A percentile compares a stretch with the other conserved stretches of the same genome.
Evolutionary conservation across 2,329 filamentous ascomycete genomes (phyloP).

Genomic region (Kalmusia sp.): DNA sequence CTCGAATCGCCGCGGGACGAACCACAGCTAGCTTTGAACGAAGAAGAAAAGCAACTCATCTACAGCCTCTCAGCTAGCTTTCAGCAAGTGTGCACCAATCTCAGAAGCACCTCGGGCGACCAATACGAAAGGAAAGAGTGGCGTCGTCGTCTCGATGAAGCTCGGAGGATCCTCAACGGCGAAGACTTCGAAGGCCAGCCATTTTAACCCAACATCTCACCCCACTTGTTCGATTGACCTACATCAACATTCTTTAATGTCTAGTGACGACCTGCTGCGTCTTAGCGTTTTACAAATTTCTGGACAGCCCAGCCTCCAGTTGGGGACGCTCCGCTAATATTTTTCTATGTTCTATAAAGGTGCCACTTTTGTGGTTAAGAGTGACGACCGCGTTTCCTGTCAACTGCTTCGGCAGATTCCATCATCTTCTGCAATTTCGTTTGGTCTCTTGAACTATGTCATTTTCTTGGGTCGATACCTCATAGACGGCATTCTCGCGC

Average conservation of each 20-base stretch:
- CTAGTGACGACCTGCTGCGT: slow-evolving; percentile 31
- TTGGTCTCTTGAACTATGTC: slow-evolving; percentile 2
- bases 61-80: slow-evolving; percentile 60
- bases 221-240: slow-evolving; percentile 11
- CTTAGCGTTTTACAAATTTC: slow-evolving; percentile 27
- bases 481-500: slow-evolving; percentile 2
- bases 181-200: slow-evolving; percentile 45
- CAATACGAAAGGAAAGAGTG: slow-evolving; percentile 67
- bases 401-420: background rate
- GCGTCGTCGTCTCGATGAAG: slow-evolving; percentile 76
- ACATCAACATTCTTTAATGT: slow-evolving; percentile 34
- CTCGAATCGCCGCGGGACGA: slow-evolving; percentile 43
- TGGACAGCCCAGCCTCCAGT: background rate
- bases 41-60: slow-evolving; percentile 63
- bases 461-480: slow-evolving; percentile 10
- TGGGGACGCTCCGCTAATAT: slow-evolving; percentile 4
- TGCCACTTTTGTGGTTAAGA: slow-evolving; percentile 6
- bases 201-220: slow-evolving; percentile 21
- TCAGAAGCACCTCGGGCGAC: slow-evolving; percentile 58
- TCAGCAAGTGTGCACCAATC: slow-evolving; percentile 58
- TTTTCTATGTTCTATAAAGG: slow-evolving; percentile 3
- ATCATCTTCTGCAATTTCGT: background rate
- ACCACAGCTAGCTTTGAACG: slow-evolving; percentile 50
- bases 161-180: slow-evolving; percentile 76
- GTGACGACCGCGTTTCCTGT: background rate